phyloP scores from a whole-genome alignment of 2,329 filamentous ascomycete species.

The Hypoxylon sp. region DNA sequence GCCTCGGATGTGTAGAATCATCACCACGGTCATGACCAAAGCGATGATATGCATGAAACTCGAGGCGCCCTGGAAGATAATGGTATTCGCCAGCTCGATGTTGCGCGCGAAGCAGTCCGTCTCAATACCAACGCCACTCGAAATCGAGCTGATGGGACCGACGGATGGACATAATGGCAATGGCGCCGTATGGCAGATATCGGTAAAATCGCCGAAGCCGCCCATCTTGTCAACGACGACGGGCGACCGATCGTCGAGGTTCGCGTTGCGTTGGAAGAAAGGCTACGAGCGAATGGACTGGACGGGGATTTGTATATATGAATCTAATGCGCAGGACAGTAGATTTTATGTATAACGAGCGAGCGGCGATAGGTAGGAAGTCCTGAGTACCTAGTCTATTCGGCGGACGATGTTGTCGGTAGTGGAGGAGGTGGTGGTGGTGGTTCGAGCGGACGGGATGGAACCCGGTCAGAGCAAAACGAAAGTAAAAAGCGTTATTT shows the following conservation, averaged over 20 bases:
- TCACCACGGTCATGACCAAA: slow-evolving; percentile 91
- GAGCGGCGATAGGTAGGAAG: background rate
- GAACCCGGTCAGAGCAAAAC: slow-evolving; percentile 14
- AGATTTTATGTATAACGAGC: too few species aligned
- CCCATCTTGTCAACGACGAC: slow-evolving; percentile 60
- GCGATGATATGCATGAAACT: slow-evolving; percentile 93
- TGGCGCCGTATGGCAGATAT: slow-evolving; percentile 84
- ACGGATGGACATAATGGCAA: slow-evolving; percentile 89
- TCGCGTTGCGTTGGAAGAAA: too few species aligned
- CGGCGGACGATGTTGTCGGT: slow-evolving; percentile 13
- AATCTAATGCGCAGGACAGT: too few species aligned
- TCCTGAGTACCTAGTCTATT: too few species aligned
- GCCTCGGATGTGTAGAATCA: slow-evolving; percentile 95
- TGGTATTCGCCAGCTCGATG: slow-evolving; percentile 95
- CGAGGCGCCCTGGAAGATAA: slow-evolving; percentile 94
- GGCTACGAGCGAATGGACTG: slow-evolving; percentile 1
- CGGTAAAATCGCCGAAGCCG: slow-evolving; percentile 90
- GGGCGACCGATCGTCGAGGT: slow-evolving; percentile 3
- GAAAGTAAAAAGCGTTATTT: slow-evolving; percentile 9
- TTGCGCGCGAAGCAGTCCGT: slow-evolving; percentile 92
- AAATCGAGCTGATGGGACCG: slow-evolving; percentile 75
- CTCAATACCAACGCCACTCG: slow-evolving; percentile 78
- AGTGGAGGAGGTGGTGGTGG: background rate
- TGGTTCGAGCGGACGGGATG: background rate
- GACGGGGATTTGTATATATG: too few species aligned